phyloP scores from a whole-genome alignment of 1,139 yeast species.

The Meyerozyma guilliermondii region DNA sequence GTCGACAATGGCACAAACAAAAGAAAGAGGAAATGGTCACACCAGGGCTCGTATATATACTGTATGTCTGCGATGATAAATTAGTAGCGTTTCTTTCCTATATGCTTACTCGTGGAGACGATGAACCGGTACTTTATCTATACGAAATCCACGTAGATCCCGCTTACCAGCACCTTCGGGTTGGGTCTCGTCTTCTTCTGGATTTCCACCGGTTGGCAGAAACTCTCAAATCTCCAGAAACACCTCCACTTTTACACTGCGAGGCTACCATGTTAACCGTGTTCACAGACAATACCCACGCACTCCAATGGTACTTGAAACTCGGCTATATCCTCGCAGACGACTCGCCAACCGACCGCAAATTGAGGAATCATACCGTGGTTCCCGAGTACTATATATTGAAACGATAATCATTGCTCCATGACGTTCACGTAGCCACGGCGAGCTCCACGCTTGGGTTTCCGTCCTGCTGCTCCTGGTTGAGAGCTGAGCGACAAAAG shows the following conservation, averaged over 20 bases:
- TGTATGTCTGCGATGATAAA: slow-evolving; percentile 15
- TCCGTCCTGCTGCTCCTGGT: slow-evolving; percentile 36
- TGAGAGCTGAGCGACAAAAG: slow-evolving; percentile 47
- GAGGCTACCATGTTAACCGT: slow-evolving; percentile 44
- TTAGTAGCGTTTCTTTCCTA: slow-evolving; percentile 42
- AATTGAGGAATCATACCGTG: slow-evolving; percentile 32
- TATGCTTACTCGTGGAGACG: slow-evolving; percentile 29
- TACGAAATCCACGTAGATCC: slow-evolving; percentile 49
- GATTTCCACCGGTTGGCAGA: slow-evolving; percentile 23
- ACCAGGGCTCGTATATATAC: slow-evolving; percentile 37
- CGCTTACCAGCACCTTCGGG: slow-evolving; percentile 20
- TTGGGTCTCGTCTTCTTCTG: slow-evolving; percentile 32
- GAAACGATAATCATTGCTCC: slow-evolving; percentile 27
- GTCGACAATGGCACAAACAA: slow-evolving; percentile 32
- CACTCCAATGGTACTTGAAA: slow-evolving; percentile 38
- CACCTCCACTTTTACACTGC: slow-evolving; percentile 3
- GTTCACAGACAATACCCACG: slow-evolving; percentile 40
- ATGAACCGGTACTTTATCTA: slow-evolving; percentile 38
- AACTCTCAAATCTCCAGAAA: slow-evolving; percentile 8
- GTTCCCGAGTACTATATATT: slow-evolving; percentile 36
- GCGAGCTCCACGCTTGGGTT: slow-evolving; percentile 61
- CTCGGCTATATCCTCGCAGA: slow-evolving; percentile 33
- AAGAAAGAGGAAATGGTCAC: slow-evolving; percentile 45
- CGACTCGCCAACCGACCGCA: slow-evolving; percentile 41
- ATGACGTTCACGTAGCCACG: slow-evolving; percentile 77